Conservation (phyloP, 306 rosid species). For the Dryas octopetala region DNA sequence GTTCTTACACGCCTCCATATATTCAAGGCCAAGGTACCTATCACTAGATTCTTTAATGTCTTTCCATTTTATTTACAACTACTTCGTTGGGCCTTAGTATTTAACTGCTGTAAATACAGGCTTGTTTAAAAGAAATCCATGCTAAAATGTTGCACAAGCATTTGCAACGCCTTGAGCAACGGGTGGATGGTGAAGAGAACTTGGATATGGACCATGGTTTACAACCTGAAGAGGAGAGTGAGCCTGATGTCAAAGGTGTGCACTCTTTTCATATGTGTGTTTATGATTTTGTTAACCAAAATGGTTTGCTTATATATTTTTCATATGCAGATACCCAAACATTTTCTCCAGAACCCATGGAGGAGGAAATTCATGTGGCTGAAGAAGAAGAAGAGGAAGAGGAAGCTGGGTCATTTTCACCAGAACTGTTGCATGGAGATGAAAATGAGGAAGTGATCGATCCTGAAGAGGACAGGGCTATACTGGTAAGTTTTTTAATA, state of each 20-base stretch:
- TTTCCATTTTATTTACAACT: neutral
- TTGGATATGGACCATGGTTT: slow-evolving; percentile 37
- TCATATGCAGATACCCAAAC: slow-evolving; percentile 44
- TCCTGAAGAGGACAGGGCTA: slow-evolving; percentile 91
- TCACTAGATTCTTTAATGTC: slow-evolving; percentile 15
- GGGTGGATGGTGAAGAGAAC: slow-evolving; percentile 52
- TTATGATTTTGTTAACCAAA: neutral
- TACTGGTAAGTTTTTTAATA: slow-evolving; percentile 42
- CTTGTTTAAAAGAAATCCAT: slow-evolving; percentile 89
- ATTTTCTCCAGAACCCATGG: slow-evolving; percentile 67
- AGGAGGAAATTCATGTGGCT: slow-evolving; percentile 53
- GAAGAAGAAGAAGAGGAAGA: slow-evolving; percentile 67
- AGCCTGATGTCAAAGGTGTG: slow-evolving; percentile 55
- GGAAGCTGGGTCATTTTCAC: slow-evolving; percentile 87
- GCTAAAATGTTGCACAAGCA: slow-evolving; percentile 77
- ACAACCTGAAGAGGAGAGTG: slow-evolving; percentile 40
- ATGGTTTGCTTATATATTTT: neutral
- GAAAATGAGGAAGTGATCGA: slow-evolving; percentile 84
- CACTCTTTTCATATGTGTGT: slow-evolving; percentile 16
- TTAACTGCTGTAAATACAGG: slow-evolving; percentile 49
- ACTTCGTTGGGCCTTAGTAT: slow-evolving; percentile 16
- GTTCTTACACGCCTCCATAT: slow-evolving; percentile 80
- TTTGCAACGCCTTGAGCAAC: slow-evolving; percentile 67
- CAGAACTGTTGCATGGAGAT: slow-evolving; percentile 78
- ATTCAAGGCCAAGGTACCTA: slow-evolving; percentile 90